Evolutionary conservation across 116 monocot genomes (phyloP).

Genomic region (Posidonia oceanica): DNA sequence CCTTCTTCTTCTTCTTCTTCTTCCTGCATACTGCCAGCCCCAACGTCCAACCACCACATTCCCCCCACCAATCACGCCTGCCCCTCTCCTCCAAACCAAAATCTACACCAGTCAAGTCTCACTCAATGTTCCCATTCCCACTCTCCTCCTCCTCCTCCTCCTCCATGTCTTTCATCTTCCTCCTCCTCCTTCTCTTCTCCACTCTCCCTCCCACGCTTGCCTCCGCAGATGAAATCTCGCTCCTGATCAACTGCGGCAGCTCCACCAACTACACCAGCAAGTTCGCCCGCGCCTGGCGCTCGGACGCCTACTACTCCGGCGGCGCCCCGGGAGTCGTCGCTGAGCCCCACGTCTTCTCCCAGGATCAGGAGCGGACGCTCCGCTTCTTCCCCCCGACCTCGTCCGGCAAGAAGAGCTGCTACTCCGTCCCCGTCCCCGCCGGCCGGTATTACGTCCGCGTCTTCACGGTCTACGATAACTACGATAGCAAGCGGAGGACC

Average conservation of each 20-base stretch:
- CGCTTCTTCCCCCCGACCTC: conserved; percentile 36
- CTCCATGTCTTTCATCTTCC: background rate
- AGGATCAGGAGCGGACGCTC: conserved; percentile 65
- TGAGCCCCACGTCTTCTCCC: conserved; percentile 59
- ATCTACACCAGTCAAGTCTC: background rate
- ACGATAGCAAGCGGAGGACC: conserved; percentile 57
- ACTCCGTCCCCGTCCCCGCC: conserved; percentile 60
- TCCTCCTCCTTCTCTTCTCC: background rate
- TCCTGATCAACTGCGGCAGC: conserved; percentile 89
- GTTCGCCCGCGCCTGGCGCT: conserved; percentile 61
- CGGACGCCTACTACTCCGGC: conserved; percentile 73
- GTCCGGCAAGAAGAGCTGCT: conserved; percentile 88
- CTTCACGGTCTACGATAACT: conserved; percentile 96
- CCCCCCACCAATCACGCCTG: background rate
- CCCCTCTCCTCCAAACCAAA: background rate
- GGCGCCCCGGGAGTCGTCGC: conserved; percentile 56
- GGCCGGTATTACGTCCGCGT: conserved; percentile 85
- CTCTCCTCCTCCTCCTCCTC: background rate
- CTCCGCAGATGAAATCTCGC: conserved; percentile 24
- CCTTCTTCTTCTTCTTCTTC: background rate
- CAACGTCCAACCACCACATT: background rate
- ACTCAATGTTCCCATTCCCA: background rate
- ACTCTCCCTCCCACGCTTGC: background rate
- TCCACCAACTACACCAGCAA: conserved; percentile 51
- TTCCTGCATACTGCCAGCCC: background rate